Base-by-base conservation (phyloP, 169 alveolate genomes). In the Plasmodium falciparum region DNA sequence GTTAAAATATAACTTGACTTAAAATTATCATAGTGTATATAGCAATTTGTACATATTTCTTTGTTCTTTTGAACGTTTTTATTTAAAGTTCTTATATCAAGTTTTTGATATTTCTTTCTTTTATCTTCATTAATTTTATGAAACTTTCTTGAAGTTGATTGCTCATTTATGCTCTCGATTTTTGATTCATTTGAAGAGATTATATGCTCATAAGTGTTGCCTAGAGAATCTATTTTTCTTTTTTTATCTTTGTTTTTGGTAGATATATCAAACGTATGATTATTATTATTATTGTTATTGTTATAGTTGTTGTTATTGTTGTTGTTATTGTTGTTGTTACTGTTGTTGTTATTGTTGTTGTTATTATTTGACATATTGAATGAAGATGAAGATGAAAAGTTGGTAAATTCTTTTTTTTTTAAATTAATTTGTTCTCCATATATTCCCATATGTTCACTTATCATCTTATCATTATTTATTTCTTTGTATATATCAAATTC, bases 1-100 rank as follows among this genome's bases (percentile, higher is more conserved):
- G 91, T 83, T 20, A 83, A 49, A 33, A 83, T 69, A 24, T 83
- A 83, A 83, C 91, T 83, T 1, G 85, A 83, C n/a, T 83, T 83
- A 1, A 62, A 56, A 83, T 83, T 69, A 26, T 83, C 91, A 69
- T 83, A 83, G 15, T 83, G 91, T n/a, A 83, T 83, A 56, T 83
- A 83, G 39, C 91, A 83, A 33, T 83, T 83, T 3, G 69, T 83
- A 50, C 80, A 67, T 7, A 83, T 73, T 58, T 83, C 91, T 63
- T 83, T 83, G 59, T 83, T 83, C 70, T 83, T 83, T 49, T 83
- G 91, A 0, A 83, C 91, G 12, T 33, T 83, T 83, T 69, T 83
- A 72, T 83, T 83, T 83, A 83, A 15, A 12, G 72, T 56, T 29
- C 91, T 83, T 83, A 83, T 83, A 22, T 83, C 91, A 49, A 83